Percentiles rank a stretch among this genome's conserved stretches.
phyloP scores from a whole-genome alignment of 129 eudicot species.

The Ambrosia trifida region DNA sequence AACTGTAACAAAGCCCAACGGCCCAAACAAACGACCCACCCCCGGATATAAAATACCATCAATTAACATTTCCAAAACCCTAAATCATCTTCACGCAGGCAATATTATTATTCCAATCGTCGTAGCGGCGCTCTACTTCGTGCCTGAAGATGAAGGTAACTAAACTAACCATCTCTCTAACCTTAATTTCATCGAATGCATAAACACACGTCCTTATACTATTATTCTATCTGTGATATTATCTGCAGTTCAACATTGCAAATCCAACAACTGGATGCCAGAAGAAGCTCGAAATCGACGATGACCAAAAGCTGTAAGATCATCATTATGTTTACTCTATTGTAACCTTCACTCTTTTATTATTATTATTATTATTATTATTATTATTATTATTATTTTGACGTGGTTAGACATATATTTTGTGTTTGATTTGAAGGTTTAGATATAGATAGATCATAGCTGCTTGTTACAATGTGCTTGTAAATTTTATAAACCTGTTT shows the following conservation, averaged over 20 bases:
- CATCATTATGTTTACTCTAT: background rate
- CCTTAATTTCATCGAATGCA: background rate
- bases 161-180: background rate
- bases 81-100: background rate
- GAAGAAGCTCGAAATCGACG: slow-evolving; percentile 93
- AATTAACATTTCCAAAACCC: background rate
- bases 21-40: slow-evolving; percentile 5
- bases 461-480: background rate
- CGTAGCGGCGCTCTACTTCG: slow-evolving; percentile 6
- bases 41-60: background rate
- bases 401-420: background rate
- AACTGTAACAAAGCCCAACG: background rate
- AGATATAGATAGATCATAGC: background rate
- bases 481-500: no score
- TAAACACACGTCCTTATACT: background rate
- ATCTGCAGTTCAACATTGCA: slow-evolving; percentile 74
- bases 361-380: background rate
- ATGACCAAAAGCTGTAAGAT: slow-evolving; percentile 81
- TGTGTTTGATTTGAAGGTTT: background rate
- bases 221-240: background rate
- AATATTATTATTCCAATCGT: background rate
- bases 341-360: background rate
- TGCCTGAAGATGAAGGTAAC: slow-evolving; percentile 17
- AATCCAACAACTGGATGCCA: slow-evolving; percentile 95
- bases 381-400: background rate